Evolutionary conservation across 805 yeast species (phyloP), one percentile per base, ranked within the genome.

Genomic region (Yarrowia sp.): DNA sequence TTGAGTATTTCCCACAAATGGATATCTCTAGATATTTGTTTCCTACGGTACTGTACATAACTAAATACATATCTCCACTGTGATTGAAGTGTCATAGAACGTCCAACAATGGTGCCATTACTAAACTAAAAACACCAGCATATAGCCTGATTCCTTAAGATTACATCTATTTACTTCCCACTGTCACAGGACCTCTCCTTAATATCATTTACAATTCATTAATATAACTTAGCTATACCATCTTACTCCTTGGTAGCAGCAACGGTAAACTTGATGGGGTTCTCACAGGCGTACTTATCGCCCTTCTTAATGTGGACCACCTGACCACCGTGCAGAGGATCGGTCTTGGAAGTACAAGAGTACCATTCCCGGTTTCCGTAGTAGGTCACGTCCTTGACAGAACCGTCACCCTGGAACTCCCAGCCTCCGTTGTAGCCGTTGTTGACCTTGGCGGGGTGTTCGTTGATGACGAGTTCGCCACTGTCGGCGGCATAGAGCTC

Each of bases 191-290:
- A 19, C 19, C 19, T 19, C 19, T 19, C 32, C 32, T 26, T 3
- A 26, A 3, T 2, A 5, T 26, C 32, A 26, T 26, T 26, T 26
- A 10, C 40, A 36, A 36, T 38, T 38, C 8, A 8, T 48, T 22
- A 49, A 49, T 26, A 32, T 22, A 8, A 19, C 19, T 48, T 8
- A 14, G 16, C 14, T 14, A 22, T 2, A 12, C 7, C 10, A 1
- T 10, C 16, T 12, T 36, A 16, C 15, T 38, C 36, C 42, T 49
- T 49, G 53, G 53, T n/a, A 8, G 58, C 58, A 36, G 14, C 58
- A n/a, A 55, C 22, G 15, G 61, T 41, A 15, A 55, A 41, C 61
- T 55, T 55, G 38, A 52, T 36, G 32, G 58, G 58, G 42, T 52
- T 11, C n/a, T 35, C 42, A 4, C 58, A 52, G 7, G 42, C 58